phyloP scores from a whole-genome alignment of 148 eudicot species.

The Silene latifolia region DNA sequence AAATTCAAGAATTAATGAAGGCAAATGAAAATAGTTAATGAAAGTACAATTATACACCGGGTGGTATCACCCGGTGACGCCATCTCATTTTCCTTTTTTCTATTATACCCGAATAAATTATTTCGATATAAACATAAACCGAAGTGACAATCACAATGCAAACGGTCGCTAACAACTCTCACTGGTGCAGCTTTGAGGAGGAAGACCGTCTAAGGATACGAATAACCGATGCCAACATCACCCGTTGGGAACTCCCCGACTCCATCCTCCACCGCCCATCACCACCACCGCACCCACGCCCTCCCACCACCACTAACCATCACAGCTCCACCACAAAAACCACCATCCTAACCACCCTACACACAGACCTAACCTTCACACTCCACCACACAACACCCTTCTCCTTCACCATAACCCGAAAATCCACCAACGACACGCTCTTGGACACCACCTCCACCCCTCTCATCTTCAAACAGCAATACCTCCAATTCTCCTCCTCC shows the following conservation, averaged over 20 bases:
- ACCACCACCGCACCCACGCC: slow-evolving; percentile 12
- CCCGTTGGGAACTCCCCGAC: slow-evolving; percentile 47
- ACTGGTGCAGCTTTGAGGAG: slow-evolving; percentile 35
- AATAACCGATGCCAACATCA: slow-evolving; percentile 25
- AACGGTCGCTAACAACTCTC: too few species aligned
- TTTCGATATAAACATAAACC: too few species aligned
- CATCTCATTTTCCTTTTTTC: too few species aligned
- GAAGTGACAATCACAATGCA: too few species aligned
- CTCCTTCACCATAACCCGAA: slow-evolving; percentile 56
- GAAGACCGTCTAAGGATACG: slow-evolving; percentile 35
- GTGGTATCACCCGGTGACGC: too few species aligned
- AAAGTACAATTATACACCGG: too few species aligned
- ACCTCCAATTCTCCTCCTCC: slow-evolving; percentile 37
- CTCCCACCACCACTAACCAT: slow-evolving; percentile 6
- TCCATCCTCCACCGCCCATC: slow-evolving; percentile 22
- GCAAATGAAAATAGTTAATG: too few species aligned
- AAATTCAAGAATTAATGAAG: too few species aligned
- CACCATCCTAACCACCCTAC: slow-evolving; percentile 27
- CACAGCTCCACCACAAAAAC: slow-evolving; percentile 10
- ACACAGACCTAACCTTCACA: slow-evolving; percentile 61
- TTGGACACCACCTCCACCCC: slow-evolving; percentile 31
- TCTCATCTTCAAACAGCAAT: slow-evolving; percentile 44
- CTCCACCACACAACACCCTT: slow-evolving; percentile 65
- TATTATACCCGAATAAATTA: too few species aligned
- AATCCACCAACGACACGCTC: slow-evolving; percentile 52